Conservation (phyloP, 441 rosid species). For the Geranium incanum region DNA sequence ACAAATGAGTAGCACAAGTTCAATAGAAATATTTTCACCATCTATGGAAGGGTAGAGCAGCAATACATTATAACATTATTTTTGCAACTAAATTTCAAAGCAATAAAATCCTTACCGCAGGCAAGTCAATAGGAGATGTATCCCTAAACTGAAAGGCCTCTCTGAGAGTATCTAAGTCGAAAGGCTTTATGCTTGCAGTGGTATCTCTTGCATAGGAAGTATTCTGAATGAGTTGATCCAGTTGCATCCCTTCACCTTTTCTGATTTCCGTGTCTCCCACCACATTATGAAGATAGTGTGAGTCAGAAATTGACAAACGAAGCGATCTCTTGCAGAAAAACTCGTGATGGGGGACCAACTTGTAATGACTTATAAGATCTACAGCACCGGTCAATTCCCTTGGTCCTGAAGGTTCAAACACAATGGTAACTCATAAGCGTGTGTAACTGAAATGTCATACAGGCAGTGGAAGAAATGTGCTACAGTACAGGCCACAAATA, state of each 20-base stretch:
- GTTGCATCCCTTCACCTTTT: constrained; percentile 83
- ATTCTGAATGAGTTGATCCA: constrained; percentile 72
- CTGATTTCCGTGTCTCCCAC: constrained; percentile 68
- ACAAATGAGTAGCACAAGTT: neutral
- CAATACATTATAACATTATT: neutral
- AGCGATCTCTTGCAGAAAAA: constrained; percentile 87
- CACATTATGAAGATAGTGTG: constrained; percentile 72
- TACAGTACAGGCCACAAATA: neutral
- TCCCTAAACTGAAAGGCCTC: constrained; percentile 73
- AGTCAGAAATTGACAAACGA: constrained; percentile 69
- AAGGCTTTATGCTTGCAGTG: constrained; percentile 53
- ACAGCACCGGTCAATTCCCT: constrained; percentile 81
- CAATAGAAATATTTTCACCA: neutral
- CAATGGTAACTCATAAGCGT: neutral
- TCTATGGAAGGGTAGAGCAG: constrained; percentile 15
- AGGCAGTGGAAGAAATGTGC: neutral
- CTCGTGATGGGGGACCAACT: constrained; percentile 71
- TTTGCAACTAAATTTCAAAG: neutral
- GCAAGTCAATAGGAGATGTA: constrained; percentile 57
- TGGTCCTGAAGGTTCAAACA: constrained; percentile 41
- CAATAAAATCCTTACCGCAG: constrained; percentile 42
- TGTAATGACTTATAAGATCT: constrained; percentile 78
- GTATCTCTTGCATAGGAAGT: constrained; percentile 37
- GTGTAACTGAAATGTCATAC: neutral
- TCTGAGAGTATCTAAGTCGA: constrained; percentile 61